Percentiles rank a stretch among this genome's conserved stretches.
These are phyloP conservation scores for Phytophthora europaea DNA, from an alignment of 352 stramenopile genomes.

Conservation along the genomic window DNA sequence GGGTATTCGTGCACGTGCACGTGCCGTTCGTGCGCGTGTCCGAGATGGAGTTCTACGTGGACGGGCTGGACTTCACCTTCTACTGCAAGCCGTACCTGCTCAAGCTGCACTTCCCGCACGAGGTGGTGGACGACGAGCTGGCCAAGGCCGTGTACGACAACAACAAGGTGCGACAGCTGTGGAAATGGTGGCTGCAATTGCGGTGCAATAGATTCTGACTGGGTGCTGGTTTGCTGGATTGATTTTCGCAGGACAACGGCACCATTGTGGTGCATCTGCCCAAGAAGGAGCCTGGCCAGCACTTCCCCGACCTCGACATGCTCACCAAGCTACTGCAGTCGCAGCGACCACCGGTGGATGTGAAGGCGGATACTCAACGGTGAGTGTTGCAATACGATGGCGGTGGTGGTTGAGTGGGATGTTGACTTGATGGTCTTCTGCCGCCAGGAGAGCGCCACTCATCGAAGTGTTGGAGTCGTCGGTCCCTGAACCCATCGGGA, in stretches of 20 bases:
- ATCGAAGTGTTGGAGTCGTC: constrained; percentile 87
- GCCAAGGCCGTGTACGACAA: constrained; percentile 93
- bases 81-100: constrained; percentile 98
- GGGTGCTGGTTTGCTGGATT: neutral
- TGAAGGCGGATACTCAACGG: constrained; percentile 42
- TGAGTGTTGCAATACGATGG: constrained; percentile 26
- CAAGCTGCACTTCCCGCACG: constrained; percentile 94
- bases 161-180: constrained; percentile 65
- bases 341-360: constrained; percentile 51
- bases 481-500: constrained; percentile 22
- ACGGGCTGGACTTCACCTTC: constrained; percentile 93
- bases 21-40: constrained; percentile 93
- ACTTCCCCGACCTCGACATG: constrained; percentile 95
- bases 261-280: constrained; percentile 93
- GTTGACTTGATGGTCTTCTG: constrained; percentile 7
- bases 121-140: constrained; percentile 91
- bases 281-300: constrained; percentile 88
- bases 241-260: constrained; percentile 82
- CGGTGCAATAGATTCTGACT: constrained; percentile 7
- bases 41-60: constrained; percentile 94
- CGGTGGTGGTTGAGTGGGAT: neutral
- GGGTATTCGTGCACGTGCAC: constrained; percentile 90
- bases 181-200: constrained; percentile 2
- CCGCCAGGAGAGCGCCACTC: constrained; percentile 57
- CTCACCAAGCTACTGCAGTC: constrained; percentile 92